A percentile compares a stretch with the other conserved stretches of the same genome.
Conservation (phyloP, 2,329 filamentous ascomycete genomes). For the Monosporascus sp. region DNA sequence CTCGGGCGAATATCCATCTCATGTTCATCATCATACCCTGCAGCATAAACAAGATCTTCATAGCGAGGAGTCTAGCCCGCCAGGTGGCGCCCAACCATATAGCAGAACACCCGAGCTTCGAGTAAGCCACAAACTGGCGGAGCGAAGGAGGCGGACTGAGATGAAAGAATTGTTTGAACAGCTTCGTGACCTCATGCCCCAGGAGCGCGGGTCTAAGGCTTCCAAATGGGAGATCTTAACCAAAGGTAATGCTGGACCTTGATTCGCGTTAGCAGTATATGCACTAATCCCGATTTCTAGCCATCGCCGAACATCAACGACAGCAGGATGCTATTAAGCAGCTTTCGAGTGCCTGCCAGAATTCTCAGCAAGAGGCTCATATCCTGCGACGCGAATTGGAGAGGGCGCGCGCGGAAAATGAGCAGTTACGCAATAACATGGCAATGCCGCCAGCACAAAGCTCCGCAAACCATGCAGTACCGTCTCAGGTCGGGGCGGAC, state of each 20-base stretch:
- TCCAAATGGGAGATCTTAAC: constrained; percentile 88
- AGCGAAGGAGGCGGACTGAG: constrained; percentile 76
- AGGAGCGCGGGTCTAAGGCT: constrained; percentile 76
- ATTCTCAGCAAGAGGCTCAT: constrained; percentile 39
- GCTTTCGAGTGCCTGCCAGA: constrained; percentile 41
- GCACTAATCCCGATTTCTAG: constrained; percentile 31
- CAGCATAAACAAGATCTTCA: constrained; percentile 70
- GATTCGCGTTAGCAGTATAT: constrained; percentile 1
- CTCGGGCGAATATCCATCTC: constrained; percentile 50
- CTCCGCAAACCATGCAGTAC: constrained; percentile 18
- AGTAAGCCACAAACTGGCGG: constrained; percentile 79
- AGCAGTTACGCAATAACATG: constrained; percentile 37
- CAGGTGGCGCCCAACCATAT: constrained; percentile 64
- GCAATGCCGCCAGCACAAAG: constrained; percentile 15
- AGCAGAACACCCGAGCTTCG: constrained; percentile 77
- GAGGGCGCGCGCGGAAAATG: constrained; percentile 41
- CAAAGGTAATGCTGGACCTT: constrained; percentile 56
- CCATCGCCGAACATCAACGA: constrained; percentile 57
- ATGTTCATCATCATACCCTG: constrained; percentile 66
- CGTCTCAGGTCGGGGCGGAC: constrained; percentile 22
- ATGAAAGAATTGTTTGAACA: constrained; percentile 88
- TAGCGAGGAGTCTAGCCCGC: constrained; percentile 49
- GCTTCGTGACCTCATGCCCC: constrained; percentile 70
- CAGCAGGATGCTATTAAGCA: constrained; percentile 44
- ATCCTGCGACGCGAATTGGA: constrained; percentile 46